Percentiles rank a stretch among this genome's conserved stretches.
phyloP scores from a whole-genome alignment of 441 rosid species.

The Pelargonium cotyledonis region DNA sequence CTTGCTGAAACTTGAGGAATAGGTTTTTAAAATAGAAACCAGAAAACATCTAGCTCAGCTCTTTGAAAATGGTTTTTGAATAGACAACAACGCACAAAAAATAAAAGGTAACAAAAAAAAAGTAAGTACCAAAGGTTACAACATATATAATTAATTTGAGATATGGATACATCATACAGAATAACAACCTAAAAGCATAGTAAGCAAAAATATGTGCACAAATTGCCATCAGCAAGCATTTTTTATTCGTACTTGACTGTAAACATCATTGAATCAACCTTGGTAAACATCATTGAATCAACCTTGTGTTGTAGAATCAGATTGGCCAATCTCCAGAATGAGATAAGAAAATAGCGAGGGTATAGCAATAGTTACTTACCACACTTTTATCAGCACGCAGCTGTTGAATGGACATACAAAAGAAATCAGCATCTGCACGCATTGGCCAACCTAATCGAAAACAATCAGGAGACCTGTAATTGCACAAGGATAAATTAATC shows the following conservation, averaged over 20 bases:
- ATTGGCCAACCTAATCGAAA: conserved; percentile 99
- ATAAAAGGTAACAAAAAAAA: neutral
- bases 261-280: neutral
- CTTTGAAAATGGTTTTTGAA: neutral
- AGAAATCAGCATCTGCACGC: conserved; percentile 98
- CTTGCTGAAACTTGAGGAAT: too few species aligned
- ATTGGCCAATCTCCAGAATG: neutral
- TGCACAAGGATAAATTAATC: conserved; percentile 1
- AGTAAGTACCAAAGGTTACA: neutral
- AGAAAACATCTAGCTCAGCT: too few species aligned
- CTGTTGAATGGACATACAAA: conserved; percentile 33
- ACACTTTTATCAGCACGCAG: conserved; percentile 42
- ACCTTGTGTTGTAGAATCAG: neutral
- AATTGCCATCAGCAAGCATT: neutral
- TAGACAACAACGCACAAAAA: neutral
- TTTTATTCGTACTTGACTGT: neutral
- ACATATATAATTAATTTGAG: neutral
- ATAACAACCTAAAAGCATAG: neutral
- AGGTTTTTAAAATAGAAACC: too few species aligned
- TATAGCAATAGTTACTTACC: conserved; percentile 29
- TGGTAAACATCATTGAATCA: neutral
- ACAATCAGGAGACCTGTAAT: conserved; percentile 85
- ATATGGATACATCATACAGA: neutral
- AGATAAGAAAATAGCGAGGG: neutral
- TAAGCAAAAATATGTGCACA: neutral